Percentiles rank a stretch among this genome's conserved stretches.
Evolutionary conservation across 192 early-diverging fungal genomes (phyloP).

Genomic region (Jimgerdemannia lactiflua): DNA sequence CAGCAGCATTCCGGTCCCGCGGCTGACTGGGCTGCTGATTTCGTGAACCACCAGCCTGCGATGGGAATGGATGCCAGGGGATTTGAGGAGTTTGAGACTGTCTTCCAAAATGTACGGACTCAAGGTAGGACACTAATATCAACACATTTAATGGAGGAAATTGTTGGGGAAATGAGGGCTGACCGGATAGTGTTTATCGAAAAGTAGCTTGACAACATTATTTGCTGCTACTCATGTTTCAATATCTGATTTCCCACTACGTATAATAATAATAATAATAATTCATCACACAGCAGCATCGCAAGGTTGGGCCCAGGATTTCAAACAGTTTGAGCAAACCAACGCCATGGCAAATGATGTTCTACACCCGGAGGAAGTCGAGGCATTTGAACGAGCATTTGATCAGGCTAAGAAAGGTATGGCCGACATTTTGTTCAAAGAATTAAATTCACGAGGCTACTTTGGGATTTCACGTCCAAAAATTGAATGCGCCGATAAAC

Average conservation of each 20-base stretch:
- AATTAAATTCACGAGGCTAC: constrained; percentile 12
- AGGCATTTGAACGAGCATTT: constrained; percentile 74
- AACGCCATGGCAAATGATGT: constrained; percentile 14
- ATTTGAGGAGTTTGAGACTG: constrained; percentile 47
- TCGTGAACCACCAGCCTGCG: constrained; percentile 37
- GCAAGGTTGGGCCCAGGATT: constrained; percentile 47
- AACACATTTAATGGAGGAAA: background rate
- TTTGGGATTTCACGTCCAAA: background rate
- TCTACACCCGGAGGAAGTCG: constrained; percentile 39
- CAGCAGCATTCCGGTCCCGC: constrained; percentile 9
- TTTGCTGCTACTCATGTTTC: background rate
- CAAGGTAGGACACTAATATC: background rate
- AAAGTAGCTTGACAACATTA: constrained; percentile 28
- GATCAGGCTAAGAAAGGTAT: constrained; percentile 52
- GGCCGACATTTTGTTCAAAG: constrained; percentile 6
- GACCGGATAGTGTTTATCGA: too few relatives aligned
- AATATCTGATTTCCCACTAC: background rate
- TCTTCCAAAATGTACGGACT: constrained; percentile 18
- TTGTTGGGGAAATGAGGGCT: too few relatives aligned
- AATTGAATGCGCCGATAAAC: constrained; percentile 17
- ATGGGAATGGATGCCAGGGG: constrained; percentile 6
- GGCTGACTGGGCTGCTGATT: constrained; percentile 70
- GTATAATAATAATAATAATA: too few relatives aligned
- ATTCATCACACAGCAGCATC: too few relatives aligned
- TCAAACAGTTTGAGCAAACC: constrained; percentile 36